Evolutionary conservation across 148 eudicot species (phyloP), one percentile per base, ranked within the genome.

Genomic region (Beta vulgaris): DNA sequence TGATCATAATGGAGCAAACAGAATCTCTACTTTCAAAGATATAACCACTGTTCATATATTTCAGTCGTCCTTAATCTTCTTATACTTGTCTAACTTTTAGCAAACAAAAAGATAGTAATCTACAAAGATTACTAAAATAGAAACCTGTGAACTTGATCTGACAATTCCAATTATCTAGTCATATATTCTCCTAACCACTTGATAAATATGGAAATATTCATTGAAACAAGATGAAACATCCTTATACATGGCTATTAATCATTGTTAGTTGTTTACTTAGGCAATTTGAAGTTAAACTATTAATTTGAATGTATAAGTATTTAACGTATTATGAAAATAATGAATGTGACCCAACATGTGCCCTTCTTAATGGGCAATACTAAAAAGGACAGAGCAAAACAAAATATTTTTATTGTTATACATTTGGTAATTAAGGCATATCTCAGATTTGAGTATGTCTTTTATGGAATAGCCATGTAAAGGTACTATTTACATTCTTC

Each of bases 301-400:
- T 21, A 18, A 55, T 55, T n/a, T 55, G 60, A 25, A 25, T n/a
- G 7, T 7, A 21, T 12, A 7, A 55, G 60, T 55, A 25, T 55
- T 55, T 7, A 55, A 13, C 25, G 69, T 65, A 37, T 29, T 19
- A 9, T n/a, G 25, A 18, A 51, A 21, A 4, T 21, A 14, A 51
- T 23, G 23, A 48, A 64, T 48, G 74, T 59, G 74, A 37, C 74
- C 78, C 69, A 68, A 26, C 14, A 73, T 73, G 82, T 74, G 40
- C 73, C 82, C 77, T 55, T 73, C 19, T 10, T 12, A 21, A 74
- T 32, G 73, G 73, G 49, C 74, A 73, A 39, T 43, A 19, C 59
- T 49, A 39, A 15, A 67, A 37, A 79, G 29, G 61, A 75, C 46
- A 55, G 31, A 73, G 29, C 75, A 49, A 48, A 23, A 43, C n/a